Base-by-base conservation (phyloP, 768 basidiomycete species). In the Panaeolus papilionaceus region DNA sequence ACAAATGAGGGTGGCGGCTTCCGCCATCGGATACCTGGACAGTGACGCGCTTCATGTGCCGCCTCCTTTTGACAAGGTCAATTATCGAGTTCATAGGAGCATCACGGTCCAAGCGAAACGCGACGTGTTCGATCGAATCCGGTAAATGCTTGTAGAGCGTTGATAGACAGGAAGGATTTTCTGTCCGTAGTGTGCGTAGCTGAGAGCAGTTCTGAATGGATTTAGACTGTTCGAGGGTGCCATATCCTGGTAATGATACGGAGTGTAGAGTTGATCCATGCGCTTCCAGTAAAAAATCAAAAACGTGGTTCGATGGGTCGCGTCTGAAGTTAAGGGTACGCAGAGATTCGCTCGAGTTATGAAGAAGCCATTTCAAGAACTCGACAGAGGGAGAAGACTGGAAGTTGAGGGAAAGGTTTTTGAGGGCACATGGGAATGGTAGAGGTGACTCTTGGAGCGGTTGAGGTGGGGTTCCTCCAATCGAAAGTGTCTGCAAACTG, bases 281-380 rank as follows among this genome's bases (percentile, higher is more conserved):
- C 11, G 82, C 78, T 61, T 78, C 76, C 33, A 88, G 78, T 63
- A 92, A 74, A 73, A 84, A 82, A 64, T 89, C 85, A 61, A 93
- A 79, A 61, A 89, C 71, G 14, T 85, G 82, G 8, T 77, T 67
- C 49, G 85, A 82, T 1, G 90, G 89, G 68, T 91, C 87, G 66
- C 89, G 83, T 63, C 86, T 86, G 65, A 92, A 79, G 65, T 89
- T 86, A 65, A 92, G 79, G 38, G 79, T 76, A 65, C 81, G 81
- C 58, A 91, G 80, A n/a, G 81, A 81, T 51, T 75, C 75, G 26
- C 76, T 70, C 39, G 90, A 89, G 66, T 85, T 82, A 71, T 86
- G 84, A 28, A 92, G 86, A 66, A 93, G 86, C 92, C 91, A 92
- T 42, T 84, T 80, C 71, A 91, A 78, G 76, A 92, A 89, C 40